phyloP scores from a whole-genome alignment of 495 filamentous ascomycete genomes.

The Xylaria telfairii region DNA sequence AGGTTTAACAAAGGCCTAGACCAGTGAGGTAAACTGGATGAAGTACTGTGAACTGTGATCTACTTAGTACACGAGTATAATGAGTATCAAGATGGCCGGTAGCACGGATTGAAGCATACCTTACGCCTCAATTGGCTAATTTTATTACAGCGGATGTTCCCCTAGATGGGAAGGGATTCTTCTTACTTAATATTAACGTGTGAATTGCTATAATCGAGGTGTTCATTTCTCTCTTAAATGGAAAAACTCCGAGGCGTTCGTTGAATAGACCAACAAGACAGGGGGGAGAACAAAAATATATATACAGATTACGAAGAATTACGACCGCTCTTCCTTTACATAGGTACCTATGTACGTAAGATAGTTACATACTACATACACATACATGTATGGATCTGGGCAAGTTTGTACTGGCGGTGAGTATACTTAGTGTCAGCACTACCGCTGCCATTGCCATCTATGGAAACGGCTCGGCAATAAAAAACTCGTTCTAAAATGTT shows the following conservation, averaged over 20 bases:
- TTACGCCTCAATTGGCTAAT: no score
- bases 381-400: neutral
- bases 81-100: neutral
- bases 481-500: neutral
- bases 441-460: neutral
- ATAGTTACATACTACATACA: neutral
- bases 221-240: neutral
- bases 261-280: neutral
- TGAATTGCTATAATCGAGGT: neutral
- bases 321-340: neutral
- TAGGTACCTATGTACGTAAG: no score
- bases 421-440: slow-evolving; percentile 4
- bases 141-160: no score
- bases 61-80: neutral
- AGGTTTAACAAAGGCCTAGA: neutral
- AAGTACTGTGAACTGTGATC: neutral
- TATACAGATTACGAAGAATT: neutral
- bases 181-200: neutral
- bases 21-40: neutral
- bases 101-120: neutral
- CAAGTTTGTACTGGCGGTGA: slow-evolving; percentile 5
- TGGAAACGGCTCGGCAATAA: neutral
- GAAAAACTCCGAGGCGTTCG: neutral
- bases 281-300: neutral
- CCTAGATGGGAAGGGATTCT: no score